These are phyloP conservation scores for Sarocladium brachiariae DNA, from an alignment of 2,329 filamentous ascomycete genomes.

Conservation along the genomic window DNA sequence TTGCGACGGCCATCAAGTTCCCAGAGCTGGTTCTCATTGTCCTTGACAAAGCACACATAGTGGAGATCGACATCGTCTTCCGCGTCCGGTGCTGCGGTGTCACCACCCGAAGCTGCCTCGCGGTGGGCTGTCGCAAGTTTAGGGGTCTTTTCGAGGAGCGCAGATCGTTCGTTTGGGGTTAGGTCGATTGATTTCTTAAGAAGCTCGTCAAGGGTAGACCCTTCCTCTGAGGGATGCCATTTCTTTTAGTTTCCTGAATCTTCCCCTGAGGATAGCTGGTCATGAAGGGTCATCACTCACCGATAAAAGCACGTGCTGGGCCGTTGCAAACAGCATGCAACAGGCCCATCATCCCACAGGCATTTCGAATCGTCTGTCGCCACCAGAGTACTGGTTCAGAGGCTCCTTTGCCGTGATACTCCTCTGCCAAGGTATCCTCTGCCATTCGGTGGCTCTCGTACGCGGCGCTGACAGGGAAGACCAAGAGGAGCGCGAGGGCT, in stretches of 20 bases:
- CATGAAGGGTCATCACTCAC: slow-evolving; percentile 22
- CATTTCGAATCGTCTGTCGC: slow-evolving; percentile 88
- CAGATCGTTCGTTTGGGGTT: slow-evolving; percentile 57
- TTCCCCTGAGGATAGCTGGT: not conserved
- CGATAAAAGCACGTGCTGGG: slow-evolving; percentile 55
- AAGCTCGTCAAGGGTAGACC: slow-evolving; percentile 56
- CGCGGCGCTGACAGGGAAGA: slow-evolving; percentile 74
- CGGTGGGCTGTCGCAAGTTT: slow-evolving; percentile 73
- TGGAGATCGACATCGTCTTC: slow-evolving; percentile 85
- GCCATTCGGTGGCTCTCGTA: slow-evolving; percentile 71
- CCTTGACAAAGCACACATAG: slow-evolving; percentile 91
- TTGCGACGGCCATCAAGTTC: slow-evolving; percentile 54
- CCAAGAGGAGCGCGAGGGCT: slow-evolving; percentile 79
- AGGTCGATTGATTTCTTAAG: slow-evolving; percentile 65
- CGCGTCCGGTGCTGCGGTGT: slow-evolving; percentile 70
- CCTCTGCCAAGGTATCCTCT: slow-evolving; percentile 59
- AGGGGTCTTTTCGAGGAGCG: slow-evolving; percentile 68
- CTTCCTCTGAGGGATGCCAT: slow-evolving; percentile 28
- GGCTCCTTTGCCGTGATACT: slow-evolving; percentile 62
- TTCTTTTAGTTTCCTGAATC: not conserved
- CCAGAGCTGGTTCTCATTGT: slow-evolving; percentile 54
- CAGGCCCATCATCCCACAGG: slow-evolving; percentile 84
- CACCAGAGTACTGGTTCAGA: slow-evolving; percentile 84
- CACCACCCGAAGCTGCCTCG: slow-evolving; percentile 67
- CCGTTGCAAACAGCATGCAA: slow-evolving; percentile 80